These are phyloP conservation scores for Conticribra weissflogii DNA, from an alignment of 108 stramenopile species.

Conservation along the genomic window DNA sequence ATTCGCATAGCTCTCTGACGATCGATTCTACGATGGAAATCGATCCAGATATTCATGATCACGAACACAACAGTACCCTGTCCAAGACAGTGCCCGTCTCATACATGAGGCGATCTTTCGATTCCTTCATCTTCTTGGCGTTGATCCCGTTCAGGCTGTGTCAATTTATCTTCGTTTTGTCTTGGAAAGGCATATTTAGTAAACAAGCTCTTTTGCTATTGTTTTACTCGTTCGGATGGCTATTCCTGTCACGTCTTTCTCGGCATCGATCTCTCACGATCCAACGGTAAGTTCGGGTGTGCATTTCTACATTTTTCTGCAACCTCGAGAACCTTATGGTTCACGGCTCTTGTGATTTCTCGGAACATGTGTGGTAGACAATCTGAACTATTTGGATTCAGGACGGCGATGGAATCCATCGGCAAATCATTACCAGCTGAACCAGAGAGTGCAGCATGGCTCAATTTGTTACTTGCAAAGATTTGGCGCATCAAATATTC, in stretches of 20 bases:
- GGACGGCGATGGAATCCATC: slow-evolving; percentile 31
- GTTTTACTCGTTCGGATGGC: slow-evolving; percentile 28
- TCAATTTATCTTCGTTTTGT: not conserved
- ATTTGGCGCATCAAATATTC: slow-evolving; percentile 35
- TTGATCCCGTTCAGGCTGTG: slow-evolving; percentile 28
- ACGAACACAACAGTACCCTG: not conserved
- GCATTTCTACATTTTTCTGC: no score
- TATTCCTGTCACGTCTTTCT: slow-evolving; percentile 35
- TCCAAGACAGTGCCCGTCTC: not conserved
- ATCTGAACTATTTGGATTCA: slow-evolving; percentile 32
- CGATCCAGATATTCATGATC: slow-evolving; percentile 1
- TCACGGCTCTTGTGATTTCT: no score
- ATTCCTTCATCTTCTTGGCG: not conserved
- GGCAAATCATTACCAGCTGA: slow-evolving; percentile 12
- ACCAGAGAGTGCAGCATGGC: slow-evolving; percentile 37
- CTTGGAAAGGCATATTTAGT: slow-evolving; percentile 8
- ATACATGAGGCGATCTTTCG: not conserved
- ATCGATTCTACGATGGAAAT: slow-evolving; percentile 10
- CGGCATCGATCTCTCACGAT: slow-evolving; percentile 39
- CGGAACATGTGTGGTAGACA: no score
- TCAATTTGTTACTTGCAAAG: slow-evolving; percentile 27
- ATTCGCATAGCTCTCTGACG: slow-evolving; percentile 9
- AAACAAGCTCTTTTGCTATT: slow-evolving; percentile 26
- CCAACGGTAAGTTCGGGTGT: slow-evolving; percentile 21
- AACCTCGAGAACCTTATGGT: no score